Base-by-base conservation (phyloP, 208 protist species). In the Acanthamoeba culbertsoni region DNA sequence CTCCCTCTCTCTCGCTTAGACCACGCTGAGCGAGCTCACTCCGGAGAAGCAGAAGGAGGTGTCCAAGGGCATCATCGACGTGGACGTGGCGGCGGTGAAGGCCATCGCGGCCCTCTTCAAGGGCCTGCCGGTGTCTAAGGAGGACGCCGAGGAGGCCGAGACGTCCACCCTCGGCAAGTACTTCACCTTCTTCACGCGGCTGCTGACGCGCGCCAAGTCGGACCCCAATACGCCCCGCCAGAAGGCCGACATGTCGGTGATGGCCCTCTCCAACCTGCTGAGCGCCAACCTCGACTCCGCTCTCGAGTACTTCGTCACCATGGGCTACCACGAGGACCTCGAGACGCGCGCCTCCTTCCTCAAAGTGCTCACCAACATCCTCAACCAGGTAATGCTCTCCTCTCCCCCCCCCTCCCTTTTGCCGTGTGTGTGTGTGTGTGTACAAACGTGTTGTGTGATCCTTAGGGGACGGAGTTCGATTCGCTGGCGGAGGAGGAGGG, bases 281-380 rank as follows among this genome's bases (percentile, higher is more conserved):
- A 89, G 28, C 51, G 94, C 95, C 12, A 96, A 96, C 46, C 86
- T 96, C 68, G 84, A 94, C 43, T 91, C 65, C 6, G 95, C 94
- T 65, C 55, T 96, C 33, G 68, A 96, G 33, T 93, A 95, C 48
- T 95, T 94, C 10, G 62, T 95, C 31, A 73, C 84, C 23, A 95
- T 96, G 95, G 95, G 95, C 65, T 96, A 96, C 86, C 90, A 94
- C 73, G 79, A 95, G 31, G 94, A 96, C 53, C 43, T 93, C n/a
- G 91, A 96, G 62, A 96, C 94, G 14, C 68, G 95, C 31, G 89
- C 93, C 7, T 95, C 94, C 42, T 96, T 96, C 45, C 37, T 96
- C 18, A 57, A 94, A 73, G 95, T 96, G 4, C 93, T 96, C 63
- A 95, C 95, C 5, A 96, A 96, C 79, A 96, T 96, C 33, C 59